Conservation (phyloP, 352 stramenopile genomes). For the Globisporangium iwayamae region DNA sequence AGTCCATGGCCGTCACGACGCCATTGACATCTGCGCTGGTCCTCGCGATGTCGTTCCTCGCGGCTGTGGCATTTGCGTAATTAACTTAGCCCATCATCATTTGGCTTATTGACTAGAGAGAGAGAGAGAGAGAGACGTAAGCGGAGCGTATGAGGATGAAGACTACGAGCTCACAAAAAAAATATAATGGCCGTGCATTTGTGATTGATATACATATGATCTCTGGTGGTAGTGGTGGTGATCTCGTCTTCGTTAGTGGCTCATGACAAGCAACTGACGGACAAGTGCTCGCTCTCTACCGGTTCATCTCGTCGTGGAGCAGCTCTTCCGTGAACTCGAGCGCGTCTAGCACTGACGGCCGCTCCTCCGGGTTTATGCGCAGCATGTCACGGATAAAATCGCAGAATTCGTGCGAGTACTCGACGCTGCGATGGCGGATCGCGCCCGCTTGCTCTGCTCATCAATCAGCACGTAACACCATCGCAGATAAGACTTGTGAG, state of each 20-base stretch:
- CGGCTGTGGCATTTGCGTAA: slow-evolving; percentile 19
- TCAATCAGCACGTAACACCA: neutral
- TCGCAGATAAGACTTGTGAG: neutral
- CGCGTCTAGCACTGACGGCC: slow-evolving; percentile 71
- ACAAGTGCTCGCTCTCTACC: slow-evolving; percentile 17
- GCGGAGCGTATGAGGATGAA: neutral
- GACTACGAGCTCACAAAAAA: neutral
- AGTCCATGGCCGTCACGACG: slow-evolving; percentile 11
- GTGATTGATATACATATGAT: neutral
- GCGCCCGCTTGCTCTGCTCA: slow-evolving; percentile 55
- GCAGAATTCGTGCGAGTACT: slow-evolving; percentile 79
- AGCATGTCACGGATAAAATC: slow-evolving; percentile 88
- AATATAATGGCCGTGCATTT: slow-evolving; percentile 8
- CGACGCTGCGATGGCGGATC: slow-evolving; percentile 56
- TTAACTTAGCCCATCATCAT: neutral
- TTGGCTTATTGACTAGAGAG: neutral
- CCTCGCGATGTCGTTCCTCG: slow-evolving; percentile 23
- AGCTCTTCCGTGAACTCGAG: slow-evolving; percentile 83
- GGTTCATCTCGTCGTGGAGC: slow-evolving; percentile 58
- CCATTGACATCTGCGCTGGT: slow-evolving; percentile 22
- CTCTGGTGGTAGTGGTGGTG: neutral
- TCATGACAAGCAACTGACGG: neutral
- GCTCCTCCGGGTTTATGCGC: slow-evolving; percentile 76
- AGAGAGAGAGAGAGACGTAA: neutral
- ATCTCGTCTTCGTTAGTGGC: too few relatives aligned